Conservation (phyloP, 1,284 basidiomycete species). For the Papiliotrema fonsecae region DNA sequence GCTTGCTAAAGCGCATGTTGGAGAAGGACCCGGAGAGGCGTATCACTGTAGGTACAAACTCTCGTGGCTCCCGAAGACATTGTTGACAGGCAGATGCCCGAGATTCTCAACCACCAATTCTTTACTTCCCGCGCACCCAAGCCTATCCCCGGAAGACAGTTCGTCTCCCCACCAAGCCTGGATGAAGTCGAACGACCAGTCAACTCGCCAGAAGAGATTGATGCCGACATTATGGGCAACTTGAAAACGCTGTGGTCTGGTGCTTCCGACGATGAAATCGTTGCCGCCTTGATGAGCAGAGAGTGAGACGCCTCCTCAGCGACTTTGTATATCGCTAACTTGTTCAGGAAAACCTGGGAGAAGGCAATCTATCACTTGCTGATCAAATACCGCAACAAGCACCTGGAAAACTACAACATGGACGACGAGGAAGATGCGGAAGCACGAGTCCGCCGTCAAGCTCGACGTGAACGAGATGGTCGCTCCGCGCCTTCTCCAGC, state of each 20-base stretch:
- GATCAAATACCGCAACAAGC: slow-evolving; percentile 66
- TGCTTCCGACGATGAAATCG: slow-evolving; percentile 64
- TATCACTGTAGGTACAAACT: slow-evolving; percentile 64
- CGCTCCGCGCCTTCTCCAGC: slow-evolving; percentile 15
- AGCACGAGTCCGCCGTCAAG: slow-evolving; percentile 22
- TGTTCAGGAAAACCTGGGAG: slow-evolving; percentile 72
- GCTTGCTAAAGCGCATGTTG: slow-evolving; percentile 84
- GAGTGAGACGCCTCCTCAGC: slow-evolving; percentile 37
- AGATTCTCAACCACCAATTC: slow-evolving; percentile 86
- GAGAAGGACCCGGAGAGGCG: slow-evolving; percentile 73
- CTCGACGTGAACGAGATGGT: slow-evolving; percentile 11
- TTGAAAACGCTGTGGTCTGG: slow-evolving; percentile 85
- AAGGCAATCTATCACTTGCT: slow-evolving; percentile 88
- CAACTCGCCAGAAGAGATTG: slow-evolving; percentile 61
- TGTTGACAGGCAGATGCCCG: slow-evolving; percentile 58
- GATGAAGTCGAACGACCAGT: slow-evolving; percentile 66
- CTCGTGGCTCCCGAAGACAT: too few relatives aligned
- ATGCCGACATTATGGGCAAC: slow-evolving; percentile 85
- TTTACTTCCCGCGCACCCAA: slow-evolving; percentile 65
- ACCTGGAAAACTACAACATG: slow-evolving; percentile 61
- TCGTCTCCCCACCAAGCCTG: slow-evolving; percentile 63
- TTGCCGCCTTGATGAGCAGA: slow-evolving; percentile 58
- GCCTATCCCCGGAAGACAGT: slow-evolving; percentile 52
- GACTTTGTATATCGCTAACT: slow-evolving; percentile 31
- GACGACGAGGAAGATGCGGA: slow-evolving; percentile 50